These are phyloP conservation scores for Tulasnella sp. DNA, from an alignment of 768 basidiomycete genomes.

Conservation along the genomic window DNA sequence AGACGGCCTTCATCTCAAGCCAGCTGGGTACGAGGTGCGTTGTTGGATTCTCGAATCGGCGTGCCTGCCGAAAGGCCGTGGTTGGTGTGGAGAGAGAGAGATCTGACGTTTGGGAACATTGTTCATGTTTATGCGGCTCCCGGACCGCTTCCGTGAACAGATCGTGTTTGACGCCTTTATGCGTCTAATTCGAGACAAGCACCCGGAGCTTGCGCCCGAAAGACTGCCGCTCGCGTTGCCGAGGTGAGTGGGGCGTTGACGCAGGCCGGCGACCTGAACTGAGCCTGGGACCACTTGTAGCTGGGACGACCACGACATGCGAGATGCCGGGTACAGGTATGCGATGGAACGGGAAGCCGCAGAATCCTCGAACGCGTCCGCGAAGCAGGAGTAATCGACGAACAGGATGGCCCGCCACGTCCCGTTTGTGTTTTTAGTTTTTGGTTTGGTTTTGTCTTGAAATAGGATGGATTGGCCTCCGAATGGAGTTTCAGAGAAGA, in stretches of 20 bases:
- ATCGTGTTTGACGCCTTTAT: slow-evolving; percentile 25
- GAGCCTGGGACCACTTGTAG: background rate
- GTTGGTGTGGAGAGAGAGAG: background rate
- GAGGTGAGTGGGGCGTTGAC: slow-evolving; percentile 8
- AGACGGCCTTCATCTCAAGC: slow-evolving; percentile 27
- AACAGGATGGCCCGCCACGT: too few relatives aligned
- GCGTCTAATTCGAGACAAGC: slow-evolving; percentile 18
- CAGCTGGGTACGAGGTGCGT: slow-evolving; percentile 28
- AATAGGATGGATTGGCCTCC: background rate
- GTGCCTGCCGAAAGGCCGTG: background rate
- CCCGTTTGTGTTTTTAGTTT: too few relatives aligned
- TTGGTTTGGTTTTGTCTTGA: background rate
- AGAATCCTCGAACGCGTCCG: background rate
- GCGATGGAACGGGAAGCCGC: slow-evolving; percentile 15
- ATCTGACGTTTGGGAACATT: background rate
- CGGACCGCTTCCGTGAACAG: slow-evolving; percentile 8
- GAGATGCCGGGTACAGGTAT: slow-evolving; percentile 7
- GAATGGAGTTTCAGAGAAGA: slow-evolving; percentile 2
- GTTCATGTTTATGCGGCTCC: background rate
- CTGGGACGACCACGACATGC: slow-evolving; percentile 29
- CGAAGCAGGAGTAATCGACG: background rate
- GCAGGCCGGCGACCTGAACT: background rate
- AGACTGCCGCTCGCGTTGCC: slow-evolving; percentile 20
- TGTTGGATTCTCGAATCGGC: background rate
- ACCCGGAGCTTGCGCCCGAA: slow-evolving; percentile 26